A percentile compares a stretch with the other conserved stretches of the same genome.
Conservation (phyloP, 257 asterid species). For the Solanum lycopersicoides region DNA sequence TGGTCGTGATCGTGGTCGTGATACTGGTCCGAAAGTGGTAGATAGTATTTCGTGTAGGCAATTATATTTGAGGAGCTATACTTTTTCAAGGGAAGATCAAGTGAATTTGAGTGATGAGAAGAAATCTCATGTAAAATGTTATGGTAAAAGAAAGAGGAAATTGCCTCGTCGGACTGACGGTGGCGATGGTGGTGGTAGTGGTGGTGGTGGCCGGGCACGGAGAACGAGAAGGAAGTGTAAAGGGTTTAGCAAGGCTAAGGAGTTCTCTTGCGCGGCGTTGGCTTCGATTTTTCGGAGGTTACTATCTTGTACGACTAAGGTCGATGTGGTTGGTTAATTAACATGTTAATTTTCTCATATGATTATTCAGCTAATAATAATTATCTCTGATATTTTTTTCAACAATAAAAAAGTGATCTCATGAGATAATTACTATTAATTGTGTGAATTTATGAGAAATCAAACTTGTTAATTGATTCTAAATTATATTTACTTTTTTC, state of each 20-base stretch:
- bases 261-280: constrained; percentile 27
- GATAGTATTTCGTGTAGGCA: constrained; percentile 83
- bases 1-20: constrained; percentile 6
- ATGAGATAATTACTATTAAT: neutral
- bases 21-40: constrained; percentile 38
- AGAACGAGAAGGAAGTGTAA: constrained; percentile 12
- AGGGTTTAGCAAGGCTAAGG: constrained; percentile 35
- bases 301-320: constrained; percentile 69
- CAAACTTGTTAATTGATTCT: constrained; percentile 4
- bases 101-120: constrained; percentile 14
- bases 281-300: constrained; percentile 53
- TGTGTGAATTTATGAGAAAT: neutral
- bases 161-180: neutral
- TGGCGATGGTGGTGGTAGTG: neutral
- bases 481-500: neutral
- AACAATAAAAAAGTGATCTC: neutral
- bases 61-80: constrained; percentile 74
- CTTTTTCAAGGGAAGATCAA: constrained; percentile 62
- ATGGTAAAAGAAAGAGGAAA: constrained; percentile 7
- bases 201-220: neutral
- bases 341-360: neutral
- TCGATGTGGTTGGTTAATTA: constrained; percentile 51
- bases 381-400: neutral
- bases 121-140: constrained; percentile 24
- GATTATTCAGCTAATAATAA: neutral